phyloP scores from a whole-genome alignment of 169 alveolate species.

The Cryptosporidium tyzzeri region DNA sequence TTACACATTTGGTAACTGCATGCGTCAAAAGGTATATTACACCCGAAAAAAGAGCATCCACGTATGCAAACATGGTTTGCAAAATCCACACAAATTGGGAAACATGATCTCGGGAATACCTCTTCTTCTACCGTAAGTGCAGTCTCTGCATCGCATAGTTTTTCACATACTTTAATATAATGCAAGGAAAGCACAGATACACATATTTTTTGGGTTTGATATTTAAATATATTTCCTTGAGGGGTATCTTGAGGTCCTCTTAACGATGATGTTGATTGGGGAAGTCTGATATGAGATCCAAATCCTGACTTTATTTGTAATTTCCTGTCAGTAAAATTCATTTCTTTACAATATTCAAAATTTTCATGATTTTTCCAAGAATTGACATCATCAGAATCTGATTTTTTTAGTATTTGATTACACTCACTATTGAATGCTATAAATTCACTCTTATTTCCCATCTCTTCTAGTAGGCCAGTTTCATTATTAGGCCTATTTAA shows the following conservation, averaged over 20 bases:
- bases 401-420: neutral
- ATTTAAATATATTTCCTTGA: neutral
- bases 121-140: constrained; percentile 25
- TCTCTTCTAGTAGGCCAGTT: neutral
- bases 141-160: constrained; percentile 15
- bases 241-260: constrained; percentile 15
- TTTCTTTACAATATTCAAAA: constrained; percentile 18
- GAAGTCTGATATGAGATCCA: constrained; percentile 59
- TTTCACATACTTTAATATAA: constrained; percentile 54
- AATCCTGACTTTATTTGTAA: constrained; percentile 59
- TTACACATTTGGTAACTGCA: constrained; percentile 70
- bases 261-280: constrained; percentile 6
- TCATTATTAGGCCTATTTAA: neutral
- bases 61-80: constrained; percentile 41
- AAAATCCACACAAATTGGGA: constrained; percentile 52
- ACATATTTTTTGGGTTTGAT: constrained; percentile 31
- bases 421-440: neutral
- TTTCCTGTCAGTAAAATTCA: constrained; percentile 14
- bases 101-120: constrained; percentile 58
- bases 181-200: constrained; percentile 45
- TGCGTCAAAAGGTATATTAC: constrained; percentile 31
- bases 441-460: neutral
- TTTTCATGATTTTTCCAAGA: constrained; percentile 12
- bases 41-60: constrained; percentile 24
- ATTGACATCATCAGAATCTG: neutral